Evolutionary conservation across 805 yeast genomes (phyloP).

Genomic region (Saccharomycopsis selenospora): DNA sequence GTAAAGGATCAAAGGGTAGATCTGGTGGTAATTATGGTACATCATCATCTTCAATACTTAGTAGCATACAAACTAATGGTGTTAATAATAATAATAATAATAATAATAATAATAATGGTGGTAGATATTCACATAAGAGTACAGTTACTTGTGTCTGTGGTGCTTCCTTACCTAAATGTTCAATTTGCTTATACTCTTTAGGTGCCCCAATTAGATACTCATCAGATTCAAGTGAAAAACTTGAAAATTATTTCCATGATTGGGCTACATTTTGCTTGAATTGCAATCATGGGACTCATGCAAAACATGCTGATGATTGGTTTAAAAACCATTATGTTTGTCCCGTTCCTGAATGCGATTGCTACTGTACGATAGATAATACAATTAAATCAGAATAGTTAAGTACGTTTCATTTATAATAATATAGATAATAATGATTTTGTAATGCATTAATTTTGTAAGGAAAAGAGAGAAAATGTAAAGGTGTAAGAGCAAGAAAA

Average conservation of each 20-base stretch:
- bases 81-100: neutral
- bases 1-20: neutral
- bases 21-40: neutral
- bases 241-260: conserved; percentile 48
- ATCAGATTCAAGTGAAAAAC: conserved; percentile 21
- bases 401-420: too few species aligned
- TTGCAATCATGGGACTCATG: conserved; percentile 92
- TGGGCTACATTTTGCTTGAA: conserved; percentile 91
- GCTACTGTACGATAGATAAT: conserved; percentile 48
- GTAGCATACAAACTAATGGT: too few species aligned
- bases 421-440: too few species aligned
- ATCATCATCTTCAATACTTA: neutral
- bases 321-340: conserved; percentile 79
- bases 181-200: conserved; percentile 74
- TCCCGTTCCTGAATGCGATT: conserved; percentile 90
- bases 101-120: neutral
- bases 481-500: neutral
- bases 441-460: too few species aligned
- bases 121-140: conserved; percentile 12
- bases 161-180: conserved; percentile 80
- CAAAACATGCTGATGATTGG: conserved; percentile 96
- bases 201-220: conserved; percentile 45
- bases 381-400: neutral
- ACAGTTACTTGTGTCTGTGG: conserved; percentile 45
- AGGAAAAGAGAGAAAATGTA: neutral